A percentile compares a stretch with the other conserved stretches of the same genome.
phyloP scores from a whole-genome alignment of 306 rosid genomes.

The Quercus variabilis region DNA sequence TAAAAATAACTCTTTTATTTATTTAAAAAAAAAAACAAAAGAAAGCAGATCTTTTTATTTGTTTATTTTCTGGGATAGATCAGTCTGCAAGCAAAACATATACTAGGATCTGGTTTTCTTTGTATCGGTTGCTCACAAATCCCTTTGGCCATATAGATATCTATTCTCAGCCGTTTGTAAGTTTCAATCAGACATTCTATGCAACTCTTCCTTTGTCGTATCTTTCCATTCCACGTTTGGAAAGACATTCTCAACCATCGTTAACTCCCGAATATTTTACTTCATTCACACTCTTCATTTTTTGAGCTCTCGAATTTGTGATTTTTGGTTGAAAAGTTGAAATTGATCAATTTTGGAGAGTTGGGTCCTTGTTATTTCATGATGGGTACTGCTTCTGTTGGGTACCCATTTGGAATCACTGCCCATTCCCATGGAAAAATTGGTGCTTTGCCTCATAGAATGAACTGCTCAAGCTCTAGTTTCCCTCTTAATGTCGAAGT shows the following conservation, averaged over 20 bases:
- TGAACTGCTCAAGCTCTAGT: conserved; percentile 25
- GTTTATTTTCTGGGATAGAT: not conserved
- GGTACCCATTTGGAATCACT: conserved; percentile 41
- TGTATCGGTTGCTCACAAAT: not conserved
- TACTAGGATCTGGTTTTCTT: not conserved
- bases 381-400: conserved; percentile 52
- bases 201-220: conserved; percentile 14
- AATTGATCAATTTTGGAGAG: conserved; percentile 7
- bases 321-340: not conserved
- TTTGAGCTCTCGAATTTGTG: conserved; percentile 1
- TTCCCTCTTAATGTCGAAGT: conserved; percentile 43
- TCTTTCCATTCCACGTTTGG: not conserved
- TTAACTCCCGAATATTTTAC: not conserved
- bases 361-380: conserved; percentile 8
- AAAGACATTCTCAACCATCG: conserved; percentile 6
- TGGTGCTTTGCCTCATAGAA: conserved; percentile 20
- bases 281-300: not conserved
- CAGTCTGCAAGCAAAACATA: not conserved
- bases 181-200: not conserved
- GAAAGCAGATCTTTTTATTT: not conserved
- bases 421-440: conserved; percentile 33
- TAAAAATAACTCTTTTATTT: too few species aligned
- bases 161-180: not conserved
- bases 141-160: not conserved
- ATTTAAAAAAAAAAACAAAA: too few species aligned